Evolutionary conservation across 2,329 filamentous ascomycete genomes (phyloP), one percentile per base, ranked within the genome.

Genomic region (Dactylellina leptospora): DNA sequence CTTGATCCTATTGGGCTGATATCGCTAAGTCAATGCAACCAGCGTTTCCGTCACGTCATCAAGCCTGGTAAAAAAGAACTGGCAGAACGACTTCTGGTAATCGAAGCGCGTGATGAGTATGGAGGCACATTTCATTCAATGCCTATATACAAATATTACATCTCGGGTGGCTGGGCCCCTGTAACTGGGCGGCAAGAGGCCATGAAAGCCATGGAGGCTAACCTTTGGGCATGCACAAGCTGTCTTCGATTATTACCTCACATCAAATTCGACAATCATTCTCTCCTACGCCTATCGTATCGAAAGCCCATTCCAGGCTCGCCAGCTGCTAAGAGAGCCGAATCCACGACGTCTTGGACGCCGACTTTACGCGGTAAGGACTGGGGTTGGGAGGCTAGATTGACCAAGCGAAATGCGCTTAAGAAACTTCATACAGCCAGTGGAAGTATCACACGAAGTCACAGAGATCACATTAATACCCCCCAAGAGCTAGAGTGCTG

Each of bases 1-100:
- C 70, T 74, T 2, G 70, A 74, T 42, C 70, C 73, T 2, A 55
- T 71, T 25, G 62, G 33, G 10, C 58, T 74, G 11, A 53, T 74
- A 13, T 53, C 50, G 3, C 47, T 64, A 1, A 74, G 58, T 20
- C 70, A 74, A 25, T 40, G 56, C 8, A 51, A 40, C 28, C 27
- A n/a, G 1, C 27, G 33, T 8, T 66, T 74, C 25, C 61, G 58
- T 20, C 45, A 22, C 2, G 48, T 61, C 45, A 74, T 74, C 58
- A 28, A 20, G 3, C 70, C 62, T 22, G 22, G 33, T 0, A 47
- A 58, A 1, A 44, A 25, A 6, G 62, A 74, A 18, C 56, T 53
- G 10, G 58, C 44, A 3, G 73, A 74, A 44, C 53, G 56, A 11
- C 53, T 74, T 3, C 22, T 74, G 11, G 73, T 53, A n/a, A 8